A percentile compares a stretch with the other conserved stretches of the same genome.
phyloP scores from a whole-genome alignment of 768 basidiomycete genomes.

The Agaricus sinodeliciosus region DNA sequence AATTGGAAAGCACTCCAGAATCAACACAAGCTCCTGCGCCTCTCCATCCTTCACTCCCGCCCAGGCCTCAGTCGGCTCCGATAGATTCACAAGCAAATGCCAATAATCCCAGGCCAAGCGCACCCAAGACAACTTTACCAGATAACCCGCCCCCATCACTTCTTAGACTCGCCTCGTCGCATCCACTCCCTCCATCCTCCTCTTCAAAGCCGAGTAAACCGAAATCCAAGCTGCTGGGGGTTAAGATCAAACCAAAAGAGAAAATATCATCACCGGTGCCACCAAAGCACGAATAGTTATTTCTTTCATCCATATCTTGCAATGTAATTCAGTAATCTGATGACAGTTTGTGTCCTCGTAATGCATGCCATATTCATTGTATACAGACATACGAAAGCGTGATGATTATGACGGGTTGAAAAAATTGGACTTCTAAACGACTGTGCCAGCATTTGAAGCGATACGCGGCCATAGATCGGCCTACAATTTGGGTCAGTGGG shows the following conservation, averaged over 20 bases:
- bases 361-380: conserved; percentile 14
- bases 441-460: conserved; percentile 97
- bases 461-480: conserved; percentile 99
- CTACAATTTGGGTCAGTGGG: conserved; percentile 29
- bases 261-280: conserved; percentile 8
- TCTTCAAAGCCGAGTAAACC: conserved; percentile 5
- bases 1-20: conserved; percentile 46
- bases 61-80: conserved; percentile 3
- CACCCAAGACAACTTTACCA: neutral
- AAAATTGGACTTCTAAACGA: conserved; percentile 54
- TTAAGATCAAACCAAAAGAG: conserved; percentile 34
- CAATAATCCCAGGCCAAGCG: neutral
- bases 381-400: conserved; percentile 14
- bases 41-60: conserved; percentile 11
- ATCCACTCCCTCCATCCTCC: neutral
- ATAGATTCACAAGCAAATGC: neutral
- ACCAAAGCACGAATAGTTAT: neutral
- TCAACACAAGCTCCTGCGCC: conserved; percentile 5
- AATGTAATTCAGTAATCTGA: neutral
- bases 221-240: conserved; percentile 28
- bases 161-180: neutral
- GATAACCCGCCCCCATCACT: neutral
- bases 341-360: neutral
- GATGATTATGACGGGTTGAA: conserved; percentile 12
- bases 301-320: neutral